Base-by-base conservation (phyloP, 208 protist genomes). In the Leptomonas seymouri region DNA sequence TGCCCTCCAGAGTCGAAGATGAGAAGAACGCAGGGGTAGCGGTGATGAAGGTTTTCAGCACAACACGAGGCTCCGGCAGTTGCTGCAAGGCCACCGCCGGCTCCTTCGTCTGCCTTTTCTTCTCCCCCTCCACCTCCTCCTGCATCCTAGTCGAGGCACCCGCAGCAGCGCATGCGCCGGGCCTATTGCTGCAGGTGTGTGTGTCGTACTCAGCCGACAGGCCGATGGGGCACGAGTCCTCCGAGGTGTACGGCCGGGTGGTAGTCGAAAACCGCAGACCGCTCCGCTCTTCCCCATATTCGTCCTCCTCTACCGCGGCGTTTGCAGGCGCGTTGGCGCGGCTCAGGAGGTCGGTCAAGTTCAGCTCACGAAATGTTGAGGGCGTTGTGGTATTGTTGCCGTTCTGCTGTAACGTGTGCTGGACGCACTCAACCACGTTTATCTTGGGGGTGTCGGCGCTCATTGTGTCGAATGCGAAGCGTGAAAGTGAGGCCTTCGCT, bases 221-320 rank as follows among this genome's bases (percentile, higher is more conserved):
- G 6, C 34, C 42, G 31, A 2, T 4, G 28, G 23, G 23, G n/a
- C 60, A 15, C 21, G 30, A 53, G 20, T 55, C 60, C 31, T 65
- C 60, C 3, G 46, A n/a, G 30, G 55, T 65, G 60, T 65, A 65
- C 27, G 60, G 60, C 25, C 60, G 28, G 28, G 60, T 65, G 5
- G 46, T 28, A 30, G 60, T 65, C 18, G 60, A 65, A 5, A 50
- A 34, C n/a, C 42, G 46, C 27, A 65, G 44, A 3, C 30, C n/a
- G 30, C 60, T 55, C 7, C 27, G 6, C 46, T 65, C 60, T 15
- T 30, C 45, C 14, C 25, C 3, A n/a, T 65, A 44, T 3, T 65
- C 60, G 18, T 16, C 9, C 0, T 65, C 60, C 6, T 65, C 60
- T 3, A n/a, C 56, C 31, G 15, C 18, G 30, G 30, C 8, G 11